Base-by-base conservation (phyloP, 164 flowering plant genomes). In the Liriodendron chinense region DNA sequence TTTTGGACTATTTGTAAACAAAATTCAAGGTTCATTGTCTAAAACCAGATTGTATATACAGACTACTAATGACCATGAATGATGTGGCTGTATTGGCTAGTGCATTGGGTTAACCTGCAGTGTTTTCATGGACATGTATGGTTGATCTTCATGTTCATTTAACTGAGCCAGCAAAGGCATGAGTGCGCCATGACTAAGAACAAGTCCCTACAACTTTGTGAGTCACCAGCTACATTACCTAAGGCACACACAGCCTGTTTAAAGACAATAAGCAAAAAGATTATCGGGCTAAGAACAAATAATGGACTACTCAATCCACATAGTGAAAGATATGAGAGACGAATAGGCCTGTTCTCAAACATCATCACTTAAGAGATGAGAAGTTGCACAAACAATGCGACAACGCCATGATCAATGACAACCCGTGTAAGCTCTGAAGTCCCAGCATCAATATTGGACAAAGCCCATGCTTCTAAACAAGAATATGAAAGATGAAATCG, bases 141-240 rank as follows among this genome's bases (percentile, higher is more conserved):
- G n/a, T n/a, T n/a, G n/a, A n/a, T n/a, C n/a, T n/a, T n/a, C n/a
- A n/a, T n/a, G n/a, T n/a, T n/a, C n/a, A n/a, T n/a, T n/a, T n/a
- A n/a, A n/a, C n/a, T n/a, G n/a, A n/a, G n/a, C n/a, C n/a, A n/a
- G n/a, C n/a, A n/a, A n/a, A n/a, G 98, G 96, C 80, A 86, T 63
- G 12, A 93, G 88, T 1, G 98, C 96, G 70, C 93, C 93, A 74
- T 84, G 78, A 74, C 87, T 59, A 47, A 93, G 88, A 72, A 93
- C 98, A 82, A 87, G 85, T 93, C 96, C 75, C 98, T 85, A 76
- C 96, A 91, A 69, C 65, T 85, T 26, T 93, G 90, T 43, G 96
- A 91, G 71, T 93, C 98, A 66, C 98, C 98, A 73, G 98, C 98
- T 76, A 93, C 89, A 78, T 93, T 93, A 8, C 98, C 98, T 82